Conservation (phyloP, 805 yeast genomes). For the Cyberlindnera amylophila region DNA sequence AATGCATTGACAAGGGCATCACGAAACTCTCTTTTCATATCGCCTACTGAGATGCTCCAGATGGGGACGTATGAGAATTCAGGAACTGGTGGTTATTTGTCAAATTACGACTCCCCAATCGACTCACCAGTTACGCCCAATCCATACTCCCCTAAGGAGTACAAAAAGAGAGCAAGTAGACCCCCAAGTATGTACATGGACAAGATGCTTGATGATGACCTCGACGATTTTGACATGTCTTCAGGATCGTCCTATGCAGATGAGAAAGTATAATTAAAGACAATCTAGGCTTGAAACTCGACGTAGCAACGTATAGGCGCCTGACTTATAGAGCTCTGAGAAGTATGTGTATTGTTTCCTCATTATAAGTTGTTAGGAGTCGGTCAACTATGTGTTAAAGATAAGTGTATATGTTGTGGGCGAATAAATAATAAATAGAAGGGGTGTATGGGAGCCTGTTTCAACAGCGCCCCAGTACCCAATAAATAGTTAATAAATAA, state of each 20-base stretch:
- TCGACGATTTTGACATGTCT: conserved; percentile 7
- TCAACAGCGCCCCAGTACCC: not conserved
- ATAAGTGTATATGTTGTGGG: conserved; percentile 3
- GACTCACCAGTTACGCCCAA: conserved; percentile 19
- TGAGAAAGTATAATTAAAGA: conserved; percentile 19
- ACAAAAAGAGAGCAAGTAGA: conserved; percentile 27
- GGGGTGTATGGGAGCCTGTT: not conserved
- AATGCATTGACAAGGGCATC: conserved; percentile 25
- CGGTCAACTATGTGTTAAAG: not conserved
- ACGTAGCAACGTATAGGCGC: too few species aligned
- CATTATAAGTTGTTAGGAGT: too few species aligned
- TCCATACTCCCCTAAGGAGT: conserved; percentile 1
- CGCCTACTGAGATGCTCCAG: conserved; percentile 45
- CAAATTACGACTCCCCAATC: conserved; percentile 21
- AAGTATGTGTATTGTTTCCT: too few species aligned
- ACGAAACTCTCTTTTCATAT: conserved; percentile 46
- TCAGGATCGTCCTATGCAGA: conserved; percentile 7
- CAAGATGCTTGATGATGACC: conserved; percentile 35
- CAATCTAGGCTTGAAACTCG: not conserved
- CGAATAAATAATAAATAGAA: conserved; percentile 3
- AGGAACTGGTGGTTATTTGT: conserved; percentile 8
- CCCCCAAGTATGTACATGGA: conserved; percentile 51
- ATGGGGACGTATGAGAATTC: conserved; percentile 12
- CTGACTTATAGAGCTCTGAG: too few species aligned
- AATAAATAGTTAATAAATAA: conserved; percentile 6